These are phyloP conservation scores for Boletellus ananiceps DNA, from an alignment of 768 basidiomycete species.

Conservation along the genomic window DNA sequence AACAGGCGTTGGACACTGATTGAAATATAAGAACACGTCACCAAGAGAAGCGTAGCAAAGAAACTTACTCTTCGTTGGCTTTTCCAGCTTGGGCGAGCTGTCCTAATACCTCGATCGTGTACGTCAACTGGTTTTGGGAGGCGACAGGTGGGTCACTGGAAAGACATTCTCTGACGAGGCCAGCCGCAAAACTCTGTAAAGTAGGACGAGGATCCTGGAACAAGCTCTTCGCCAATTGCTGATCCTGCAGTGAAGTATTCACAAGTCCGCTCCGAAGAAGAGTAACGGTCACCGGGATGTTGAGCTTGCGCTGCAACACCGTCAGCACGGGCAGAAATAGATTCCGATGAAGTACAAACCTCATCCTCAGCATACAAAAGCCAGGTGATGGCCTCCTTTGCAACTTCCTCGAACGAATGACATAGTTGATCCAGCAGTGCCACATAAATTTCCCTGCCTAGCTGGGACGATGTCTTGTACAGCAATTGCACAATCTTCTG, in stretches of 20 bases:
- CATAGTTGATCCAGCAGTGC: slow-evolving; percentile 86
- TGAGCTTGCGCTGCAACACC: slow-evolving; percentile 79
- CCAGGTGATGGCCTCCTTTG: slow-evolving; percentile 96
- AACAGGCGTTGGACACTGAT: slow-evolving; percentile 64
- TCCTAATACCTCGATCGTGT: slow-evolving; percentile 74
- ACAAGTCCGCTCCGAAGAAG: slow-evolving; percentile 83
- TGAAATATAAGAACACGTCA: background rate
- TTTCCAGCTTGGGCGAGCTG: slow-evolving; percentile 72
- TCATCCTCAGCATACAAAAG: slow-evolving; percentile 94
- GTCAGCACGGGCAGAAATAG: slow-evolving; percentile 2
- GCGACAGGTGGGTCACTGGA: slow-evolving; percentile 78
- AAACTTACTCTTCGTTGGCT: slow-evolving; percentile 77
- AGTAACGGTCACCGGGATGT: slow-evolving; percentile 88
- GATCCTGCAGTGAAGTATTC: slow-evolving; percentile 73
- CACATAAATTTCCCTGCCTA: slow-evolving; percentile 92
- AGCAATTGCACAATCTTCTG: slow-evolving; percentile 95
- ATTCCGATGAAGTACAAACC: slow-evolving; percentile 41
- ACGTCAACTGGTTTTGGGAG: slow-evolving; percentile 72
- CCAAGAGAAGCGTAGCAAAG: background rate
- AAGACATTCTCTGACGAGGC: slow-evolving; percentile 82
- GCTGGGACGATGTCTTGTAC: slow-evolving; percentile 81
- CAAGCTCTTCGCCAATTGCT: slow-evolving; percentile 84
- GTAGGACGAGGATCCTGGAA: slow-evolving; percentile 72
- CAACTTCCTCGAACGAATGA: slow-evolving; percentile 84
- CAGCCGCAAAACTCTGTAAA: slow-evolving; percentile 76